Evolutionary conservation across 2,329 filamentous ascomycete genomes (phyloP).

Genomic region (Ophiostoma novo-ulmi): DNA sequence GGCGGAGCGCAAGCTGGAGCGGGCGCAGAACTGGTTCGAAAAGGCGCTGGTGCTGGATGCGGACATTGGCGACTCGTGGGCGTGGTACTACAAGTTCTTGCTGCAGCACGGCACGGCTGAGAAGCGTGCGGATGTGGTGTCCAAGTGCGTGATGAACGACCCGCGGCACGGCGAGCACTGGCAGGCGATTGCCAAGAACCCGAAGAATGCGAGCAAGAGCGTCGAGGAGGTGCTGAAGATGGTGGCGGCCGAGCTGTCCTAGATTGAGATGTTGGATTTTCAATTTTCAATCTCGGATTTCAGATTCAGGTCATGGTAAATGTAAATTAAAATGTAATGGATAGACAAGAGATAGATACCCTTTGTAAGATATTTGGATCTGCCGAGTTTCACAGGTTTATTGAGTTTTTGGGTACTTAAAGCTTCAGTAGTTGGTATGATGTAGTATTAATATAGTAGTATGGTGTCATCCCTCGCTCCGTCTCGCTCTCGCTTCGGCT

Average conservation of each 20-base stretch:
- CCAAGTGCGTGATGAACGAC: constrained; percentile 75
- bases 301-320: neutral
- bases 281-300: neutral
- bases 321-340: constrained; percentile 13
- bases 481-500: neutral
- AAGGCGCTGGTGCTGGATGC: constrained; percentile 85
- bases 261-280: neutral
- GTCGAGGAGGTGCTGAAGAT: constrained; percentile 78
- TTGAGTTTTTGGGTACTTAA: neutral
- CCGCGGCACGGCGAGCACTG: constrained; percentile 90
- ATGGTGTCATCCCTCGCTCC: neutral
- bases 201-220: constrained; percentile 67
- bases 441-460: neutral
- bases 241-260: constrained; percentile 53
- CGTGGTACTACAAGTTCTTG: constrained; percentile 95
- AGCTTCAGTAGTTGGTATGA: neutral
- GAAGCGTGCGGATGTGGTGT: constrained; percentile 78
- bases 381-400: neutral
- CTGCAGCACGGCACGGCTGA: constrained; percentile 89
- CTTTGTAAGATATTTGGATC: constrained; percentile 14
- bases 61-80: constrained; percentile 89
- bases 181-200: constrained; percentile 81
- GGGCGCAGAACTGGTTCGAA: constrained; percentile 95
- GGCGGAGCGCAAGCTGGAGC: constrained; percentile 85
- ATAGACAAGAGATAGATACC: constrained; percentile 23